Base-by-base conservation (phyloP, 176 grass and related monocot genomes). In the Elymus sibiricus region DNA sequence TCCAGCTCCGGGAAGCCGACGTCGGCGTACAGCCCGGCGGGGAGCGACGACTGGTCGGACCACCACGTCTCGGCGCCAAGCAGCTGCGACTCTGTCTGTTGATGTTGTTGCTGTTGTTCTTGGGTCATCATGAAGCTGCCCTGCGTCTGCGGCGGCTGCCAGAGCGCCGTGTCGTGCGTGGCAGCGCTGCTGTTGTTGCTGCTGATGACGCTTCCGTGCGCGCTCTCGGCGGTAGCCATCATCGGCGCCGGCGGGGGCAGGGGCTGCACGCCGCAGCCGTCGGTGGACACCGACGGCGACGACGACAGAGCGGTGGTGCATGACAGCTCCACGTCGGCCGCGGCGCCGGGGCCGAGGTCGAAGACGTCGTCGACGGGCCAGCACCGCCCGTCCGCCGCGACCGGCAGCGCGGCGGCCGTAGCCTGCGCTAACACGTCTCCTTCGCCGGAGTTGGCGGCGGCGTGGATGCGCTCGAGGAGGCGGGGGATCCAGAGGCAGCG, bases 401-500 rank as follows among this genome's bases (percentile, higher is more conserved):
- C 44, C 16, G 73, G 59, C 8, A 28, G 74, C 66, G 14, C 46
- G 38, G 27, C 24, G 38, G 27, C 5, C 29, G 70, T 17, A 7
- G 40, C 35, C 17, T 9, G 76, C 61, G 46, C 16, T 26, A 42
- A 3, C 7, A 79, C 35, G 22, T 21, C 79, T 15, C 5, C 55
- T 27, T 9, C 59, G 37, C 12, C 9, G 49, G 58, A 43, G 9
- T 0, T 26, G 28, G 17, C 25, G 2, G 80, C 40, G 19, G 88
- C 81, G 16, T 38, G 67, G 81, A 94, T 89, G 64, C 94, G 91
- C 86, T 98, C 96, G 34, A 92, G 58, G 35, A 98, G 91, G 15
- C 96, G 92, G 2, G 96, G 96, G 86, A 98, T 94, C 96, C 96
- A 98, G n/a, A 94, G 74, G 93, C 92, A 86, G 0, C 88, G 84